phyloP scores from a whole-genome alignment of 805 yeast species.

The Pichia scutulata region DNA sequence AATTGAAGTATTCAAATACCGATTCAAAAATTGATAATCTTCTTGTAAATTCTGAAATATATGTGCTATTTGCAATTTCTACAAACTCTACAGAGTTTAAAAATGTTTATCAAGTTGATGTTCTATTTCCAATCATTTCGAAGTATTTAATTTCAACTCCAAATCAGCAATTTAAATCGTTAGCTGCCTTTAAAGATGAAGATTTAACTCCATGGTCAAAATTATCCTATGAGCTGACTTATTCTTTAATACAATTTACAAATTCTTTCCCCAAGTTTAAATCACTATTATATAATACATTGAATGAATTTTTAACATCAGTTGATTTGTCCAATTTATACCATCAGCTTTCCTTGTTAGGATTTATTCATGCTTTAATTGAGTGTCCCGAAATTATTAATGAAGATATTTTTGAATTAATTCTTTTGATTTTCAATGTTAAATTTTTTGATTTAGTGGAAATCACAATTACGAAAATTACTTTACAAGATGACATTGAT shows the following conservation, averaged over 20 bases:
- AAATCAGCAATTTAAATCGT: slow-evolving; percentile 33
- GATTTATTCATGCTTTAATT: slow-evolving; percentile 25
- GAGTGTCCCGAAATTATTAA: slow-evolving; percentile 18
- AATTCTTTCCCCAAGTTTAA: slow-evolving; percentile 14
- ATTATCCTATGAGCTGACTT: slow-evolving; percentile 29
- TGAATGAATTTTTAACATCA: slow-evolving; percentile 9
- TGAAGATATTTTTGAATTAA: slow-evolving; percentile 13
- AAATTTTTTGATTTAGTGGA: slow-evolving; percentile 24
- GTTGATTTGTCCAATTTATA: slow-evolving; percentile 2
- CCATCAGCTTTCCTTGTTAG: slow-evolving; percentile 23
- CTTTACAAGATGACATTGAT: slow-evolving; percentile 17
- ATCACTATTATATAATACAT: slow-evolving; percentile 4
- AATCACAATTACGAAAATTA: slow-evolving; percentile 10
- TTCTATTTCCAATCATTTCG: slow-evolving; percentile 38
- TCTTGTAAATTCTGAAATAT: slow-evolving; percentile 31
- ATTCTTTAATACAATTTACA: slow-evolving; percentile 26
- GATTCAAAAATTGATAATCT: neutral
- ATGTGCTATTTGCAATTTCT: slow-evolving; percentile 50
- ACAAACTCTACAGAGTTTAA: slow-evolving; percentile 32
- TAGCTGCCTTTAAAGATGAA: slow-evolving; percentile 18
- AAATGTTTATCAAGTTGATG: slow-evolving; percentile 33
- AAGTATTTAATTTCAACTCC: slow-evolving; percentile 40
- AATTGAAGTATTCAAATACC: slow-evolving; percentile 1
- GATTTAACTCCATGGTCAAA: slow-evolving; percentile 36
- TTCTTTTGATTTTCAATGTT: slow-evolving; percentile 21